Conservation (phyloP, 495 filamentous ascomycete species). For the Aspergillus sparsus region DNA sequence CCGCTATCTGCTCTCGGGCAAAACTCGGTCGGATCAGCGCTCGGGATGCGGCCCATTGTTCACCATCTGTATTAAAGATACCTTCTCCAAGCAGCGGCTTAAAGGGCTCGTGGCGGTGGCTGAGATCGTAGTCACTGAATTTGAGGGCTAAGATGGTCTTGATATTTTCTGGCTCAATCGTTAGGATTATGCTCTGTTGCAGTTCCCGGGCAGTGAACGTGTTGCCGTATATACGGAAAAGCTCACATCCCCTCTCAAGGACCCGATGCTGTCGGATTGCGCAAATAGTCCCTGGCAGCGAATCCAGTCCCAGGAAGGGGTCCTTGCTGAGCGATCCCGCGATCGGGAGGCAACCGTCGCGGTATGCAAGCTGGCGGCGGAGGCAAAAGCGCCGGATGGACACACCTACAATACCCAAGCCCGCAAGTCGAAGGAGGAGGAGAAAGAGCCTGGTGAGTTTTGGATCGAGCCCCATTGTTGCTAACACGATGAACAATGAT, state of each 20-base stretch:
- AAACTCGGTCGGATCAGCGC: conserved; percentile 49
- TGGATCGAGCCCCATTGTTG: too few species aligned
- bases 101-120: conserved; percentile 33
- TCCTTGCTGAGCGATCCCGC: conserved; percentile 8
- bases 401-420: too few species aligned
- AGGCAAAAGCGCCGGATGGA: conserved; percentile 8
- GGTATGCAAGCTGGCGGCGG: conserved; percentile 11
- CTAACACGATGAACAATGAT: too few species aligned
- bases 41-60: conserved; percentile 55
- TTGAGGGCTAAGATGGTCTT: conserved; percentile 75
- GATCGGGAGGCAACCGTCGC: conserved; percentile 12
- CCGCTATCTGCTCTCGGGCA: conserved; percentile 31
- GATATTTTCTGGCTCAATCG: conserved; percentile 74
- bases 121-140: conserved; percentile 62
- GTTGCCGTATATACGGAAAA: conserved; percentile 8
- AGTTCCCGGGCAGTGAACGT: conserved; percentile 8
- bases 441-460: too few species aligned
- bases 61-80: conserved; percentile 67
- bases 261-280: neutral
- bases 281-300: neutral
- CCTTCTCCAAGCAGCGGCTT: conserved; percentile 48
- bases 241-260: neutral
- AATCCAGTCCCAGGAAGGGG: conserved; percentile 13
- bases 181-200: conserved; percentile 35
- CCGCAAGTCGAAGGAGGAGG: too few species aligned